A percentile compares a stretch with the other conserved stretches of the same genome.
Conservation (phyloP, 2,329 filamentous ascomycete species). For the Ophiocordyceps camponoti-saundersi region DNA sequence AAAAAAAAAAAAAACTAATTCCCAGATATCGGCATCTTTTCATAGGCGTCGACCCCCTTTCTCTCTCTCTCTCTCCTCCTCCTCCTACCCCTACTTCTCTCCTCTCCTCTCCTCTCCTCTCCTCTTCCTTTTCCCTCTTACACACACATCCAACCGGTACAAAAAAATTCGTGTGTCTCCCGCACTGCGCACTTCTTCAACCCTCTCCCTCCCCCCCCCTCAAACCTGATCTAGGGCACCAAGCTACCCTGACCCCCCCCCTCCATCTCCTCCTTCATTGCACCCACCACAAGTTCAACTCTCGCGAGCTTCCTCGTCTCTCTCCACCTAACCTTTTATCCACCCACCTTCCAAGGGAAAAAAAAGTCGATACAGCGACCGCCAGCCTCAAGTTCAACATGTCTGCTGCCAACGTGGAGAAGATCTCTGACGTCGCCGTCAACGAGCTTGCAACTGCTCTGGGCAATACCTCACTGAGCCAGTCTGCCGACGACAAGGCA, state of each 20-base stretch:
- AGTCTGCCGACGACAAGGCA: conserved; percentile 34
- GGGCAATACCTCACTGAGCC: conserved; percentile 53
- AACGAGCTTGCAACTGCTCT: conserved; percentile 60
- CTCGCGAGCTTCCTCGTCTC: conserved; percentile 18
- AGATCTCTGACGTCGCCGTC: conserved; percentile 47
- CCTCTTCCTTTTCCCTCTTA: not conserved
- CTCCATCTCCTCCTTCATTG: conserved; percentile 34
- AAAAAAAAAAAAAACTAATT: conserved; percentile 21
- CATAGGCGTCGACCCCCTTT: conserved; percentile 5
- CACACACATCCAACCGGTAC: too few relatives aligned
- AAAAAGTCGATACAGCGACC: too few relatives aligned
- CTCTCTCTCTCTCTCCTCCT: not conserved
- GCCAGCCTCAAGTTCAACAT: conserved; percentile 42
- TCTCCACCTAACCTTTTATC: conserved; percentile 22
- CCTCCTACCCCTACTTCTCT: not conserved
- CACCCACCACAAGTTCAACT: conserved; percentile 52
- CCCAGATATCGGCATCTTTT: conserved; percentile 15
- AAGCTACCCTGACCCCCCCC: conserved; percentile 59
- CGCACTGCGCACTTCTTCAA: too few relatives aligned
- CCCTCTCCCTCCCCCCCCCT: conserved; percentile 2
- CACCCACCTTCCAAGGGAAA: too few relatives aligned
- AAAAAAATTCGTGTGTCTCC: too few relatives aligned
- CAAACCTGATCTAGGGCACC: conserved; percentile 58
- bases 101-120: conserved; percentile 15
- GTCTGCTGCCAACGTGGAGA: conserved; percentile 57